These are phyloP conservation scores for Shiraia sp. DNA, from an alignment of 2,329 filamentous ascomycete genomes.

Conservation along the genomic window DNA sequence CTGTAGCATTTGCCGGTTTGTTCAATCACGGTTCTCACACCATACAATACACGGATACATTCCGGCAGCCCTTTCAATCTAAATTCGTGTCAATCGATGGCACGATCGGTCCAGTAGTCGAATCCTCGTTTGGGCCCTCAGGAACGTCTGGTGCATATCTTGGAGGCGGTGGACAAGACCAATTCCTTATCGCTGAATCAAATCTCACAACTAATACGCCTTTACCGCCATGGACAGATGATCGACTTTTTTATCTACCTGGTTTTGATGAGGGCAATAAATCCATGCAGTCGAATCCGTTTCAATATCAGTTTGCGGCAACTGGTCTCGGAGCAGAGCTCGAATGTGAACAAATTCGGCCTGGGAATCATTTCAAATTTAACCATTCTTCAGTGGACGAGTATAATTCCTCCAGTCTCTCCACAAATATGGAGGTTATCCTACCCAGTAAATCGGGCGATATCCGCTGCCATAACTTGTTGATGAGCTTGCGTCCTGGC, in stretches of 20 bases:
- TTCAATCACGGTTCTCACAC: slow-evolving; percentile 48
- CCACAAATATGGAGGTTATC: too few relatives aligned
- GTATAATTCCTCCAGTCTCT: too few relatives aligned
- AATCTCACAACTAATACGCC: slow-evolving; percentile 51
- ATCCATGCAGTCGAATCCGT: slow-evolving; percentile 5
- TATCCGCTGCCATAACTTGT: background rate
- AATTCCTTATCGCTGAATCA: slow-evolving; percentile 50
- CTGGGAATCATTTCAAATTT: slow-evolving; percentile 4
- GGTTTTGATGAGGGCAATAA: slow-evolving; percentile 26
- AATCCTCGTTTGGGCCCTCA: background rate
- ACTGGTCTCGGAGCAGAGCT: slow-evolving; percentile 41
- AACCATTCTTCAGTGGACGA: too few relatives aligned
- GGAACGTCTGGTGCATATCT: slow-evolving; percentile 27
- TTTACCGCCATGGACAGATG: slow-evolving; percentile 57
- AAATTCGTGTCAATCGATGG: slow-evolving; percentile 34
- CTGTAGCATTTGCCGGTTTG: slow-evolving; percentile 56
- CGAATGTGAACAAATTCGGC: slow-evolving; percentile 35
- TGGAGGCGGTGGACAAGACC: slow-evolving; percentile 36
- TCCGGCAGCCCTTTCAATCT: slow-evolving; percentile 14
- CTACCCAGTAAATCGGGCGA: background rate
- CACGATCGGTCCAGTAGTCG: slow-evolving; percentile 14
- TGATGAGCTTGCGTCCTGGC: too few relatives aligned
- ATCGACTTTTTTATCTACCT: slow-evolving; percentile 53
- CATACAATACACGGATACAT: slow-evolving; percentile 8
- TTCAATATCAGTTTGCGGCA: slow-evolving; percentile 32